Conservation (phyloP, 1,139 yeast genomes). For the Yamadazyma dushanensis region DNA sequence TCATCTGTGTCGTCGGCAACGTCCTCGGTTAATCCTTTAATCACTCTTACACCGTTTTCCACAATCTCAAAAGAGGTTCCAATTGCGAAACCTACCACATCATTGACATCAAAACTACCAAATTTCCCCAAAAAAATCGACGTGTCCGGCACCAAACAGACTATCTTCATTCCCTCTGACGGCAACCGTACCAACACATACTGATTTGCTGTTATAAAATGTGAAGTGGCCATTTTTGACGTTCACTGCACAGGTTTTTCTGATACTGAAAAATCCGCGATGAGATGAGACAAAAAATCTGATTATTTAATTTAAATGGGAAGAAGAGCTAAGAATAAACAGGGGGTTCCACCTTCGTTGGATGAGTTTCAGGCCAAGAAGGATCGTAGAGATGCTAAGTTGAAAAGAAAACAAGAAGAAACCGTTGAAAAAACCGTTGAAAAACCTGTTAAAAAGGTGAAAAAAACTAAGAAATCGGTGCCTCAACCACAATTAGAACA, state of each 20-base stretch:
- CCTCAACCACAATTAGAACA: conserved; percentile 10
- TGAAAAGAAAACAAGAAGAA: conserved; percentile 26
- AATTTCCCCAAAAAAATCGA: conserved; percentile 81
- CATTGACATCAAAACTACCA: conserved; percentile 77
- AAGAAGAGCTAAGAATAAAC: conserved; percentile 88
- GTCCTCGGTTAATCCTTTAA: conserved; percentile 34
- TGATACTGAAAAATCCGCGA: conserved; percentile 3
- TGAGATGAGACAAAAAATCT: conserved; percentile 13
- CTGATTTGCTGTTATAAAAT: conserved; percentile 28
- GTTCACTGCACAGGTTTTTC: not conserved
- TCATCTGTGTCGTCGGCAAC: conserved; percentile 27
- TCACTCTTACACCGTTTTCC: conserved; percentile 52
- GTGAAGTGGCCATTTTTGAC: conserved; percentile 1
- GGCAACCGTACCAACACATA: conserved; percentile 76
- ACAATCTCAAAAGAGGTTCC: conserved; percentile 89
- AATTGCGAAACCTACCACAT: conserved; percentile 74
- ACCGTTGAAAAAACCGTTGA: conserved; percentile 20
- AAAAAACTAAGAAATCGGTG: conserved; percentile 20
- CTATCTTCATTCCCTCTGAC: conserved; percentile 73
- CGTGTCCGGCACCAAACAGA: conserved; percentile 60
- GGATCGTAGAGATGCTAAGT: conserved; percentile 46
- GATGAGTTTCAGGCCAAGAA: conserved; percentile 75
- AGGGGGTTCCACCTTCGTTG: conserved; percentile 81
- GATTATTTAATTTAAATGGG: conserved; percentile 55
- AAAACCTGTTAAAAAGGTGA: conserved; percentile 22